A percentile compares a stretch with the other conserved stretches of the same genome.
phyloP scores from a whole-genome alignment of 1,139 yeast genomes.

The Torulaspora pretoriensis region DNA sequence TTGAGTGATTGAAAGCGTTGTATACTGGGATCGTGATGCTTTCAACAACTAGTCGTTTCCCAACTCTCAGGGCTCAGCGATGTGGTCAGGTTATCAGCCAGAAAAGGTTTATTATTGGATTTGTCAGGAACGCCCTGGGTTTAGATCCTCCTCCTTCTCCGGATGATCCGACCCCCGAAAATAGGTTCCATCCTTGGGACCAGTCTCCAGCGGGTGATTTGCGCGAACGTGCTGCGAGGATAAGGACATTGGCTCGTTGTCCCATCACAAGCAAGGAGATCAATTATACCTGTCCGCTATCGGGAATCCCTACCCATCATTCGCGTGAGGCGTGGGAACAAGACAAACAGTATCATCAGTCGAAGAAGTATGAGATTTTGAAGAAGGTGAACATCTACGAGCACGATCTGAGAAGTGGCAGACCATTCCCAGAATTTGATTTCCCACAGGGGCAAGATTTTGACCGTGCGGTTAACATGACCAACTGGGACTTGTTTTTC shows the following conservation, averaged over 20 bases:
- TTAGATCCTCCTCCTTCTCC: slow-evolving; percentile 60
- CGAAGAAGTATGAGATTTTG: slow-evolving; percentile 65
- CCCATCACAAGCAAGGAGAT: slow-evolving; percentile 84
- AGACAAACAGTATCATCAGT: slow-evolving; percentile 67
- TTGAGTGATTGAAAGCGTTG: not conserved
- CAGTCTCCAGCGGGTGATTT: slow-evolving; percentile 85
- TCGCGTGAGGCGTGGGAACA: slow-evolving; percentile 83
- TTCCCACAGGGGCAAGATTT: slow-evolving; percentile 79
- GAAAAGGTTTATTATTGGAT: slow-evolving; percentile 41
- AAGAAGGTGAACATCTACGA: slow-evolving; percentile 88
- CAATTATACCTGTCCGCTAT: slow-evolving; percentile 80
- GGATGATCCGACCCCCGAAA: slow-evolving; percentile 60
- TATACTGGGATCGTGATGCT: slow-evolving; percentile 3
- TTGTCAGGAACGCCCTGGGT: slow-evolving; percentile 55
- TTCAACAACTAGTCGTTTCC: slow-evolving; percentile 6
- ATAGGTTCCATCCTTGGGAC: slow-evolving; percentile 82
- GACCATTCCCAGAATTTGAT: slow-evolving; percentile 91
- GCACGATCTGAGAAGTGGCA: slow-evolving; percentile 89
- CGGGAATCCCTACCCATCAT: slow-evolving; percentile 96
- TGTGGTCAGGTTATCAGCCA: slow-evolving; percentile 8
- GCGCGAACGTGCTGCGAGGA: slow-evolving; percentile 86
- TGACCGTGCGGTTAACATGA: slow-evolving; percentile 73
- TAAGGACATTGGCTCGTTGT: slow-evolving; percentile 81
- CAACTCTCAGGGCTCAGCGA: slow-evolving; percentile 5
- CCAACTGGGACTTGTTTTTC: slow-evolving; percentile 88